phyloP scores from a whole-genome alignment of 1,284 basidiomycete species.

The Limonomyces culmigenus region DNA sequence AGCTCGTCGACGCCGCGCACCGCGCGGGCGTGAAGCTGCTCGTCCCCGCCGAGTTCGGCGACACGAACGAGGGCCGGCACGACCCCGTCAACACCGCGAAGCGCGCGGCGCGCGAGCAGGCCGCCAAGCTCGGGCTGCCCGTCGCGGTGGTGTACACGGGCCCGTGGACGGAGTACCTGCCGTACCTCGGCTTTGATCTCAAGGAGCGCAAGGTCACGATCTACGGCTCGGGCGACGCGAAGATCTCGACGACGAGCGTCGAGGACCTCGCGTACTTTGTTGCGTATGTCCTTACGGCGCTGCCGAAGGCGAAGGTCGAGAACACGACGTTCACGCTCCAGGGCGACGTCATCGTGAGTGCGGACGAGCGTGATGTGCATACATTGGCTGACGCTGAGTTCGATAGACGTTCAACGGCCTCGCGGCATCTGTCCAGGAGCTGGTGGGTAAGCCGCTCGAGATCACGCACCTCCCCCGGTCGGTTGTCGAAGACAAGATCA shows the following conservation, averaged over 20 bases:
- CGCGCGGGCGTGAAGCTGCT: conserved; percentile 14
- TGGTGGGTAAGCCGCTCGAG: conserved; percentile 7
- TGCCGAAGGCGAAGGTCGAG: conserved; percentile 13
- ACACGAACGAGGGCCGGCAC: conserved; percentile 4
- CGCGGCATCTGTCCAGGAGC: conserved; percentile 5
- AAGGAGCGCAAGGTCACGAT: conserved; percentile 15
- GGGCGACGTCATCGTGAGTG: conserved; percentile 15
- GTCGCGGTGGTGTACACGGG: conserved; percentile 15
- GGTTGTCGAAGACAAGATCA: conserved; percentile 5
- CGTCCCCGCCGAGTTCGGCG: conserved; percentile 14
- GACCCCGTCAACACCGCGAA: conserved; percentile 5
- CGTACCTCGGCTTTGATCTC: conserved; percentile 6
- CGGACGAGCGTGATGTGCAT: too few relatives aligned
- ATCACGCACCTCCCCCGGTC: conserved; percentile 4
- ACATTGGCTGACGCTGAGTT: too few relatives aligned
- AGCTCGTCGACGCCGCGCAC: conserved; percentile 13
- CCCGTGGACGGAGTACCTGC: conserved; percentile 8
- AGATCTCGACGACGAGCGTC: conserved; percentile 15
- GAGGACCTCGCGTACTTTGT: conserved; percentile 18
- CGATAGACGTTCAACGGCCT: conserved; percentile 9
- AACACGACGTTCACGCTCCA: conserved; percentile 18
- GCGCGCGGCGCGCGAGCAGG: conserved; percentile 3
- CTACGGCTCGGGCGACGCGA: conserved; percentile 14
- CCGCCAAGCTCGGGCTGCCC: conserved; percentile 7
- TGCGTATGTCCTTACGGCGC: conserved; percentile 17